These are phyloP conservation scores for Venturia oleaginea DNA, from an alignment of 2,329 filamentous ascomycete genomes.

Conservation along the genomic window DNA sequence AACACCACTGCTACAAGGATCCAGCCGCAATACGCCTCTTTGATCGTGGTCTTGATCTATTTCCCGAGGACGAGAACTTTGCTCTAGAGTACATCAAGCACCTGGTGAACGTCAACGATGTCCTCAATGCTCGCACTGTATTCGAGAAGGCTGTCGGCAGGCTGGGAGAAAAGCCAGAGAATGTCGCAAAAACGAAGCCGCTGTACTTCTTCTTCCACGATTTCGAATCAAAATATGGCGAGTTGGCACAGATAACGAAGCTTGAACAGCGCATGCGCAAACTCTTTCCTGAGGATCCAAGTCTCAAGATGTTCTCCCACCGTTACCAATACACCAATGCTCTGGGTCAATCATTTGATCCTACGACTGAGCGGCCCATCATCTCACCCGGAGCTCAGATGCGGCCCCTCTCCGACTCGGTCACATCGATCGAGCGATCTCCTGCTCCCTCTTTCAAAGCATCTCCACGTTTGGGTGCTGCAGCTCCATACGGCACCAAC, in stretches of 20 bases:
- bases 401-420: constrained; percentile 40
- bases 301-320: constrained; percentile 62
- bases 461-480: constrained; percentile 18
- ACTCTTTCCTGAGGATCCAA: constrained; percentile 82
- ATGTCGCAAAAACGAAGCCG: constrained; percentile 65
- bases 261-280: constrained; percentile 89
- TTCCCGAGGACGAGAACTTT: constrained; percentile 88
- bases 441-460: constrained; percentile 10
- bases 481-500: constrained; percentile 19
- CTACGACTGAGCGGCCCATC: constrained; percentile 69
- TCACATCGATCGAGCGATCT: constrained; percentile 13
- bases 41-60: constrained; percentile 84
- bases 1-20: constrained; percentile 94
- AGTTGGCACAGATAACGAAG: constrained; percentile 81
- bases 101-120: constrained; percentile 47
- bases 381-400: constrained; percentile 68
- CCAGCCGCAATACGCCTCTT: constrained; percentile 89
- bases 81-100: constrained; percentile 95
- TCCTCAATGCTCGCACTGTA: constrained; percentile 77
- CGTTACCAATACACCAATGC: constrained; percentile 49
- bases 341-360: constrained; percentile 61
- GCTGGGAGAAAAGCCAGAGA: constrained; percentile 67
- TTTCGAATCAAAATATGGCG: constrained; percentile 90
- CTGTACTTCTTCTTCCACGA: constrained; percentile 90
- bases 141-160: constrained; percentile 90